A percentile compares a stretch with the other conserved stretches of the same genome.
Conservation (phyloP, 208 protist species). For the Tritrichomonas musculus region DNA sequence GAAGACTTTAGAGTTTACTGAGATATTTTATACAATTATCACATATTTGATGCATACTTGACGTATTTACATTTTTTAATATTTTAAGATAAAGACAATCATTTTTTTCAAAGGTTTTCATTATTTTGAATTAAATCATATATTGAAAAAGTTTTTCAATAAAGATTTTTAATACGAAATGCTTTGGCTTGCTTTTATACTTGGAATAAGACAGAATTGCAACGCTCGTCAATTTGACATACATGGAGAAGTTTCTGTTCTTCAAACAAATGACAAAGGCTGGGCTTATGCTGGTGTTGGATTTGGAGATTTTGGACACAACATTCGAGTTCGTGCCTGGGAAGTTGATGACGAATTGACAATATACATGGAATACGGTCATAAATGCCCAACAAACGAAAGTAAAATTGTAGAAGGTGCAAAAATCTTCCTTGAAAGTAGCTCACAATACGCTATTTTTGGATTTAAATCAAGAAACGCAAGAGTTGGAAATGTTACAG, state of each 20-base stretch:
- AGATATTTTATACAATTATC: no score
- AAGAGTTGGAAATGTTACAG: not conserved
- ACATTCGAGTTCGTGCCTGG: not conserved
- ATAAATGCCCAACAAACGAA: not conserved
- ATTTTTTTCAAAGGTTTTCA: no score
- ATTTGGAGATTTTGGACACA: not conserved
- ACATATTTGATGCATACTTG: no score
- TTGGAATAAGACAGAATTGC: no score
- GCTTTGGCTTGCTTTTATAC: no score
- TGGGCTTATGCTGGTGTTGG: not conserved
- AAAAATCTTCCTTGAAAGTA: not conserved
- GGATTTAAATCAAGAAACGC: not conserved
- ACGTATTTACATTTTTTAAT: no score
- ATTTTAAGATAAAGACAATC: no score
- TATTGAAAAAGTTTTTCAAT: no score
- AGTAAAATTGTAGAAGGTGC: not conserved
- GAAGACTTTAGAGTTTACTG: no score
- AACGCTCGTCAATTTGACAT: not conserved
- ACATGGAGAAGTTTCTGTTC: not conserved
- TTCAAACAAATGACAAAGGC: not conserved
- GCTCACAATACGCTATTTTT: not conserved
- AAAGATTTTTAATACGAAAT: no score
- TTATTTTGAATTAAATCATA: no score
- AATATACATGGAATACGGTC: not conserved
- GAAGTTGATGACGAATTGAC: not conserved